These are phyloP conservation scores for Clohesyomyces aquaticus DNA, from an alignment of 495 filamentous ascomycete genomes.

Conservation along the genomic window DNA sequence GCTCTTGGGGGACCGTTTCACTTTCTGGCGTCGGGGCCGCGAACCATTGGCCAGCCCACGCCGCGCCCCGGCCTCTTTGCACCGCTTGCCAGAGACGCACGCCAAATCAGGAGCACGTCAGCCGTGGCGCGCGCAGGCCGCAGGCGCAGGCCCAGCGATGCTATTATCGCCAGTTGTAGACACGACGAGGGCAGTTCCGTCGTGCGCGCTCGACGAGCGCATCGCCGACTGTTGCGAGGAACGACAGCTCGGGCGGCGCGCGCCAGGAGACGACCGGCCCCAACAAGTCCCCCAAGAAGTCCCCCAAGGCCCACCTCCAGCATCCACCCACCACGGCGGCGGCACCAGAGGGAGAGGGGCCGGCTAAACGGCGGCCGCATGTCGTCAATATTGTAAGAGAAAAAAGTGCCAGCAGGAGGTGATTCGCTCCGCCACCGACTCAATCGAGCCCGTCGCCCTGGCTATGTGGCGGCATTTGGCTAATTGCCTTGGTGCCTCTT, in stretches of 20 bases:
- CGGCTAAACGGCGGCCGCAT: slow-evolving; percentile 8
- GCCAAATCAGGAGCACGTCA: slow-evolving; percentile 32
- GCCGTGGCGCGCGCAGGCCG: slow-evolving; percentile 29
- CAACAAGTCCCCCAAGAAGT: no score
- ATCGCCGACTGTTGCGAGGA: no score
- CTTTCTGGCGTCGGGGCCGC: slow-evolving; percentile 6
- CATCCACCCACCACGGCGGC: no score
- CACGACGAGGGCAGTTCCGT: no score
- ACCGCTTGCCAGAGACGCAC: slow-evolving; percentile 12
- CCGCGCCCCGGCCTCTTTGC: slow-evolving; percentile 9
- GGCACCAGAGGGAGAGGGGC: not conserved
- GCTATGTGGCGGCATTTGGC: slow-evolving; percentile 15
- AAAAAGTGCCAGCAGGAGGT: slow-evolving; percentile 1
- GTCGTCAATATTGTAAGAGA: slow-evolving; percentile 2
- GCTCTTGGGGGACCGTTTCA: slow-evolving; percentile 32
- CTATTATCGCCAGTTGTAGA: no score
- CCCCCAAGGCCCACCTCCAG: no score
- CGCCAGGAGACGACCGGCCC: no score
- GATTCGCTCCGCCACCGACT: slow-evolving; percentile 15
- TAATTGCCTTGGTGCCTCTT: slow-evolving; percentile 18
- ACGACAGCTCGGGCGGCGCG: no score
- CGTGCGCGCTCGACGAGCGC: no score
- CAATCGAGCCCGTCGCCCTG: not conserved
- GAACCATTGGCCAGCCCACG: slow-evolving; percentile 32
- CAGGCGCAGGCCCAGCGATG: no score